These are phyloP conservation scores for Amanita fuliginea DNA, from an alignment of 768 basidiomycete genomes.

Conservation along the genomic window DNA sequence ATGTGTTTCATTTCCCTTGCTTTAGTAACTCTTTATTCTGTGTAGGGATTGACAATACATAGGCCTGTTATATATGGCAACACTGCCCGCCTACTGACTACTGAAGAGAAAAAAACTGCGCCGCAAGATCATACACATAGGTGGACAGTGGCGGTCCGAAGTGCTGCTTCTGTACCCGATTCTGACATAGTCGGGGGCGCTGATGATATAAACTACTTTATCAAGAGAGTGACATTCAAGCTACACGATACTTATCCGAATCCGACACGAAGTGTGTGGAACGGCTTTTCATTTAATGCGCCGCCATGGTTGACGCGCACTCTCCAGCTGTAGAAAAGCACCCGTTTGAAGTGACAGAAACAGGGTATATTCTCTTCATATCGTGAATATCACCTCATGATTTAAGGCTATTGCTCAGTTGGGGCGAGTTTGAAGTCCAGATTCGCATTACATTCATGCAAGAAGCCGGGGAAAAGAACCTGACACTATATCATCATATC, in stretches of 20 bases:
- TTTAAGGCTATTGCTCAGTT: conserved; percentile 34
- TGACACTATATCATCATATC: conserved; percentile 84
- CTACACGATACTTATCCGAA: conserved; percentile 94
- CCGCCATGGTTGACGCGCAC: conserved; percentile 6
- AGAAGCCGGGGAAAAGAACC: conserved; percentile 86
- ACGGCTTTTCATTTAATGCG: neutral
- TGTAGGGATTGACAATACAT: conserved; percentile 75
- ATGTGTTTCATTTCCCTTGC: neutral
- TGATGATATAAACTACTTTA: conserved; percentile 84
- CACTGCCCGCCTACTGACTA: conserved; percentile 67
- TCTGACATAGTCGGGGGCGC: conserved; percentile 79
- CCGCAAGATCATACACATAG: conserved; percentile 81
- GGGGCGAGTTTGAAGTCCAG: conserved; percentile 98
- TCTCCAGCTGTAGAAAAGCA: conserved; percentile 75
- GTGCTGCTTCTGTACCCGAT: conserved; percentile 66
- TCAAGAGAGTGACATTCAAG: conserved; percentile 96
- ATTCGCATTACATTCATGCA: conserved; percentile 83
- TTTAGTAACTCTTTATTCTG: neutral
- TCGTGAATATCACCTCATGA: neutral
- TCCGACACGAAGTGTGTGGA: conserved; percentile 73
- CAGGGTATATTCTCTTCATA: conserved; percentile 50
- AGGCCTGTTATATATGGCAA: conserved; percentile 96
- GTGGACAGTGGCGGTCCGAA: conserved; percentile 94
- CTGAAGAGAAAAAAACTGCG: conserved; percentile 51
- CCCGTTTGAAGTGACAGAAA: conserved; percentile 93